Base-by-base conservation (phyloP, 1,284 basidiomycete species). In the Cronartium ribicola region DNA sequence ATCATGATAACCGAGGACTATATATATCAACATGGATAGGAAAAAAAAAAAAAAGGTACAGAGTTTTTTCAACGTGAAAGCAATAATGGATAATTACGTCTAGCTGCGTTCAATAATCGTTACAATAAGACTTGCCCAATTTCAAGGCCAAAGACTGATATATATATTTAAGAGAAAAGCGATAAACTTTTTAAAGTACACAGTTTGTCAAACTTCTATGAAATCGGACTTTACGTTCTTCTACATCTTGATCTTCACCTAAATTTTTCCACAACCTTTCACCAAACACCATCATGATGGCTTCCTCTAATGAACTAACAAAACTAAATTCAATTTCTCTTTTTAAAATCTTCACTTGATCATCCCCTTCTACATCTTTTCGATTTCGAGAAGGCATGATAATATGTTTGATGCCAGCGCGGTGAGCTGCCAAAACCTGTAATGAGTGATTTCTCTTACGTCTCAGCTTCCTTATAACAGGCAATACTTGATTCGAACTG, bases 351-450 rank as follows among this genome's bases (percentile, higher is more conserved):
- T 7, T 62, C 60, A 55, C 4, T 14, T 59, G 43, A 22, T 37
- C 57, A 44, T 74, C 71, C 29, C 51, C 39, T 40, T 67, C 65
- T 3, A 74, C 44, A 10, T 74, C 65, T 55, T 61, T 66, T 29
- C 40, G 48, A 44, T 74, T 74, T 39, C 46, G 43, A 36, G 29
- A 17, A 20, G 92, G 92, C 3, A 94, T 84, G 71, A 94, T 87
- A 46, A 94, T 86, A 79, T 88, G 91, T 71, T 85, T 88, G 57
- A 94, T 87, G 60, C 89, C 87, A 0, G 92, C 90, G 5, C 92
- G 87, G 79, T 93, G 90, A 0, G 91, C 90, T 22, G 90, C 91
- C 14, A 93, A 85, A 5, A 90, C 85, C 83, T 87, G 65, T 4
- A 8, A 63, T n/a, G n/a, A 36, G 40, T 39, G 43, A 63, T 39